Base-by-base conservation (phyloP, 1,284 basidiomycete genomes). In the Inonotus obliquus region DNA sequence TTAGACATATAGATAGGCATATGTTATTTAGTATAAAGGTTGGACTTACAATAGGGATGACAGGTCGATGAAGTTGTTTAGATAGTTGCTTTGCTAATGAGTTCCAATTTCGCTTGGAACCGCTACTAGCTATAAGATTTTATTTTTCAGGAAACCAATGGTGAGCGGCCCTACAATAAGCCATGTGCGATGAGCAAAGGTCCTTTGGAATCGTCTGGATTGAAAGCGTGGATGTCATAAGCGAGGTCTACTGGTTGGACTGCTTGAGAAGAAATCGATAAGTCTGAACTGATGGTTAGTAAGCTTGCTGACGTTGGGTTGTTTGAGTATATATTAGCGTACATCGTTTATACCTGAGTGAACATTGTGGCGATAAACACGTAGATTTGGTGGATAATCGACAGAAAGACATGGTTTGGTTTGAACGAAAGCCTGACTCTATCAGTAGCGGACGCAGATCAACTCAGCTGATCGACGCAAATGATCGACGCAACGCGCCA, bases 81-180 rank as follows among this genome's bases (percentile, higher is more conserved):
- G 79, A 76, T 69, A 92, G 86, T 1, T 82, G 80, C 65, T 87
- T 88, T 1, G 85, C 81, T 17, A 93, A 73, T 0, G 87, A 86
- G 4, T 81, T 78, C 86, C 89, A 94, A 69, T 93, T 94, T 58
- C 91, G 80, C 70, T 92, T 92, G 59, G 85, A 89, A 0, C 92
- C 91, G 66, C 89, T 91, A 61, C 10, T 39, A 29, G 49, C 49
- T 54, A 47, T 35, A 55, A 64, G 52, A 38, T 23, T 39, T 25
- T 37, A 55, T 23, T n/a, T n/a, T n/a, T 35, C n/a, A 17, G 10
- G 9, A 48, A 13, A 37, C 51, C 9, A 23, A 17, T 21, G 48
- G 10, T 48, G 10, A 7, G 4, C 51, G 9, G 7, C 75, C 85
- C 64, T 65, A 86, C 86, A 87, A 84, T 48, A 89, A 75, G 0